Conservation (phyloP, 2,329 filamentous ascomycete genomes). For the Colletotrichum costaricense region DNA sequence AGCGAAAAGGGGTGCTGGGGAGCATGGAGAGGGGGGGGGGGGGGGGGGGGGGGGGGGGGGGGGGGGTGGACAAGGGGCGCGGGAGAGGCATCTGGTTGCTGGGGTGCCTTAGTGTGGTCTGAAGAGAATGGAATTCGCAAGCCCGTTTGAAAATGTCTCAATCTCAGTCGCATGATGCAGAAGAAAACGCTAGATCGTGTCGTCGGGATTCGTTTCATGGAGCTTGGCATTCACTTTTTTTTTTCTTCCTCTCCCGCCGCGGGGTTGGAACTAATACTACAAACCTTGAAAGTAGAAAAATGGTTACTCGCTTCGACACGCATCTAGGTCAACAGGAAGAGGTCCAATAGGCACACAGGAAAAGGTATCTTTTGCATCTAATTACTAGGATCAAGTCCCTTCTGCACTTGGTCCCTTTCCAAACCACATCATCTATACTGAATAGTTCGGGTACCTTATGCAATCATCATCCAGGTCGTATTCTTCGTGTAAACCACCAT, state of each 20-base stretch:
- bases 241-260: neutral
- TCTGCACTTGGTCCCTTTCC: constrained; percentile 5
- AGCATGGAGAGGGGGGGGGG: too few species aligned
- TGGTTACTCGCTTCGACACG: too few species aligned
- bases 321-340: neutral
- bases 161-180: constrained; percentile 18
- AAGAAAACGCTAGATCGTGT: constrained; percentile 23
- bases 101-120: neutral
- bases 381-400: constrained; percentile 17
- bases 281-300: neutral
- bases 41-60: too few species aligned
- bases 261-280: neutral
- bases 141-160: constrained; percentile 35
- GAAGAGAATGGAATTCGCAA: neutral
- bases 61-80: neutral
- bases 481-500: constrained; percentile 35
- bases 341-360: neutral
- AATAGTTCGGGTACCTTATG: constrained; percentile 26
- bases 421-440: constrained; percentile 20
- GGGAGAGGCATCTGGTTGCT: constrained; percentile 1
- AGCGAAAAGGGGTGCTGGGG: too few species aligned
- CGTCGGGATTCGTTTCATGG: constrained; percentile 5
- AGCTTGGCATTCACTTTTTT: neutral
- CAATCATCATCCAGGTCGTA: constrained; percentile 35
- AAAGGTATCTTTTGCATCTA: constrained; percentile 30